Conservation (phyloP, 345 rosid genomes). For the Murraya koenigii region DNA sequence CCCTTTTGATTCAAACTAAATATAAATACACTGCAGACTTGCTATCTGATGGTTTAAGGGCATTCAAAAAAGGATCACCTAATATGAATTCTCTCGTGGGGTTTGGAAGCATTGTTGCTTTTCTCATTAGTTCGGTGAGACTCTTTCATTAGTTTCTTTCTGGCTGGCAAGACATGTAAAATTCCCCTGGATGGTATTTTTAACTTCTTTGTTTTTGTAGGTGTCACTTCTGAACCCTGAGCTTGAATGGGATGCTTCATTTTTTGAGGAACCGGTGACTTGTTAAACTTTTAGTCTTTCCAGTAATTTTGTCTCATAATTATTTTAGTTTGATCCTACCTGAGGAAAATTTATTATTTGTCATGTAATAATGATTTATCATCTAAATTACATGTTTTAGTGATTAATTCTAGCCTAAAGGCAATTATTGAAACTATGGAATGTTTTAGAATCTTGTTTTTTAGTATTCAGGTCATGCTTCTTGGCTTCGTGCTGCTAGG, state of each 20-base stretch:
- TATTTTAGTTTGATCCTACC: background rate
- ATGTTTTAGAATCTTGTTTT: conserved; percentile 34
- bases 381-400: background rate
- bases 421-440: background rate
- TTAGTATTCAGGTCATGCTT: conserved; percentile 98
- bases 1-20: conserved; percentile 7
- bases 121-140: conserved; percentile 79
- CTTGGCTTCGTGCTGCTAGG: conserved; percentile 96
- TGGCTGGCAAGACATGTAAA: background rate
- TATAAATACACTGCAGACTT: conserved; percentile 49
- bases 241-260: conserved; percentile 87
- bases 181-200: conserved; percentile 2
- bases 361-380: background rate
- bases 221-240: conserved; percentile 82
- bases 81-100: conserved; percentile 98
- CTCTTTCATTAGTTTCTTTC: background rate
- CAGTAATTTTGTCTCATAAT: conserved; percentile 11
- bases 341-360: background rate
- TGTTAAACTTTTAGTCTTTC: conserved; percentile 36
- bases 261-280: conserved; percentile 97
- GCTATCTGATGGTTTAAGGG: conserved; percentile 77
- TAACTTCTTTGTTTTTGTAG: conserved; percentile 34
- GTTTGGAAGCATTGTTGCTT: conserved; percentile 80
- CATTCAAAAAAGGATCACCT: conserved; percentile 81
- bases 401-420: conserved; percentile 2